These are phyloP conservation scores for Plasmopara viticola DNA, from an alignment of 352 stramenopile species.

Conservation along the genomic window DNA sequence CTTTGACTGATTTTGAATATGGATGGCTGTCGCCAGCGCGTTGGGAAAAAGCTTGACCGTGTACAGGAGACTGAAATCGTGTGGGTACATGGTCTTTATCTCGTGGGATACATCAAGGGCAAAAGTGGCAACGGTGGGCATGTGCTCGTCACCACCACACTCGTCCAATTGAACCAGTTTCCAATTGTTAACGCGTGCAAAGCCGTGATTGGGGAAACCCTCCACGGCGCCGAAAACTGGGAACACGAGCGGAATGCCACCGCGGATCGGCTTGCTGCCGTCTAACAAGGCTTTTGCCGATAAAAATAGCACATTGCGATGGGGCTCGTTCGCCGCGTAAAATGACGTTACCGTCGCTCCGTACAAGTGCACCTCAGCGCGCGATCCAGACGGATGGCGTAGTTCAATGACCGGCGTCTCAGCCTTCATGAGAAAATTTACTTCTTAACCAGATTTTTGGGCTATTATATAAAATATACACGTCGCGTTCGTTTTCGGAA, in stretches of 20 bases:
- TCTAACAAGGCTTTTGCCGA: slow-evolving; percentile 86
- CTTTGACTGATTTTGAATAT: slow-evolving; percentile 87
- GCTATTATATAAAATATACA: too few species aligned
- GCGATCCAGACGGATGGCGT: slow-evolving; percentile 59
- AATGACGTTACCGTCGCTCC: slow-evolving; percentile 90
- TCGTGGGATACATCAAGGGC: slow-evolving; percentile 34
- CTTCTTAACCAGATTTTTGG: too few species aligned
- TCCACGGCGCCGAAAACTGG: slow-evolving; percentile 89
- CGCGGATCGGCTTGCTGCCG: slow-evolving; percentile 91
- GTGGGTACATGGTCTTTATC: slow-evolving; percentile 54
- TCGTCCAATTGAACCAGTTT: slow-evolving; percentile 45
- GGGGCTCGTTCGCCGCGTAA: slow-evolving; percentile 52
- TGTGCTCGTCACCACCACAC: slow-evolving; percentile 28
- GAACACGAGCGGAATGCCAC: slow-evolving; percentile 95
- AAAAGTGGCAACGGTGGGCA: slow-evolving; percentile 61
- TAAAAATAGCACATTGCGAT: slow-evolving; percentile 90
- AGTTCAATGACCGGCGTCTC: slow-evolving; percentile 40
- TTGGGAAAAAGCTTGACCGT: slow-evolving; percentile 81
- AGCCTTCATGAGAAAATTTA: too few species aligned
- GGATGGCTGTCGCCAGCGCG: slow-evolving; percentile 80
- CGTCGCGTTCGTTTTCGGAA: too few species aligned
- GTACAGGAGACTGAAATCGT: slow-evolving; percentile 81
- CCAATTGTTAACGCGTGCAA: slow-evolving; percentile 82
- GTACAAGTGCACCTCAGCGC: slow-evolving; percentile 83
- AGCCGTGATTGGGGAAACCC: slow-evolving; percentile 92